Evolutionary conservation across 345 rosid genomes (phyloP).

Genomic region (Lepidium didymum): DNA sequence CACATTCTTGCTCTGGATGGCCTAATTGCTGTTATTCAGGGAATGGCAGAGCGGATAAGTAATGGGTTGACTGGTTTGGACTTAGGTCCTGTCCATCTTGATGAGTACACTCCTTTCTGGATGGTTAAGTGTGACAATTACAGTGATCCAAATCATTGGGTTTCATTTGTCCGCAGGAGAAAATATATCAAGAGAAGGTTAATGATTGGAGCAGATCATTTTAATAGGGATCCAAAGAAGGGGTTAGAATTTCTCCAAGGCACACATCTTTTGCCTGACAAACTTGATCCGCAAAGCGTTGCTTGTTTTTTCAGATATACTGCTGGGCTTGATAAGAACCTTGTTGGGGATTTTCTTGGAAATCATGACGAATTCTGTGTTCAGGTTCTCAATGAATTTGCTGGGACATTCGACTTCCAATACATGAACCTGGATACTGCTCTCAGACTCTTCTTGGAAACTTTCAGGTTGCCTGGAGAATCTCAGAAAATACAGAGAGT

Average conservation of each 20-base stretch:
- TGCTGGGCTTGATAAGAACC: constrained; percentile 96
- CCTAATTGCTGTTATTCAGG: constrained; percentile 88
- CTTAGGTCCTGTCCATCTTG: constrained; percentile 60
- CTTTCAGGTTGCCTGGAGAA: constrained; percentile 96
- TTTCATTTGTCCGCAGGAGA: constrained; percentile 81
- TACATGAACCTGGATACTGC: constrained; percentile 98
- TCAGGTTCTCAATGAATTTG: constrained; percentile 98
- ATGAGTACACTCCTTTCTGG: constrained; percentile 97
- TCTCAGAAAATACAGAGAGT: constrained; percentile 97
- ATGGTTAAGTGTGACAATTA: constrained; percentile 89
- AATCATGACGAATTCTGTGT: constrained; percentile 98
- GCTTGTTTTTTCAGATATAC: constrained; percentile 99
- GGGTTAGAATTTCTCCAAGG: constrained; percentile 98
- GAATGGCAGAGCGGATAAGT: constrained; percentile 98
- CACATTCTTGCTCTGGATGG: constrained; percentile 98
- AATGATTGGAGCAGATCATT: constrained; percentile 99
- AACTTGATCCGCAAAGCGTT: constrained; percentile 99
- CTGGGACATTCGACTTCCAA: constrained; percentile 96
- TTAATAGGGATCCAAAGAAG: constrained; percentile 97
- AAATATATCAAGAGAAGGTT: constrained; percentile 93
- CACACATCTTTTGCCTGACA: constrained; percentile 94
- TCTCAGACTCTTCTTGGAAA: constrained; percentile 82
- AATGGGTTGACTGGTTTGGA: constrained; percentile 63
- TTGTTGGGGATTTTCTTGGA: constrained; percentile 96
- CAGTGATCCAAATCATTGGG: constrained; percentile 81